These are phyloP conservation scores for Tricholoma terreum DNA, from an alignment of 768 basidiomycete genomes.

Conservation along the genomic window DNA sequence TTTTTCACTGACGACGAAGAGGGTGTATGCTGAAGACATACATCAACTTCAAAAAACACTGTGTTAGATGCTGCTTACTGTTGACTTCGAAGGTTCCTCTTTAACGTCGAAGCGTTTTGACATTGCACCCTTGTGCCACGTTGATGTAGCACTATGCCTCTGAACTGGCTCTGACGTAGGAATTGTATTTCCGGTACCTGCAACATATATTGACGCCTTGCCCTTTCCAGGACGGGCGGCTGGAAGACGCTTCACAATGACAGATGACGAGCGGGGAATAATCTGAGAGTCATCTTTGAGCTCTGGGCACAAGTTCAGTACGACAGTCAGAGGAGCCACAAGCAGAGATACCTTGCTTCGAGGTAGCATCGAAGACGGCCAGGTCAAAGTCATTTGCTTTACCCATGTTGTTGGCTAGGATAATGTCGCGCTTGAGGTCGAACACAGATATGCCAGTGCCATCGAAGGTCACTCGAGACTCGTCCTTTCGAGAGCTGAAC, in stretches of 20 bases:
- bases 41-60: conserved; percentile 3
- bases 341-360: conserved; percentile 75
- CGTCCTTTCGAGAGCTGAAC: conserved; percentile 93
- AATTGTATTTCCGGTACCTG: conserved; percentile 38
- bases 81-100: conserved; percentile 50
- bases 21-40: conserved; percentile 18
- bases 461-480: conserved; percentile 95
- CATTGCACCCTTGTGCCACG: conserved; percentile 75
- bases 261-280: conserved; percentile 92
- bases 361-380: conserved; percentile 75
- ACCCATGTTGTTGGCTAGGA: conserved; percentile 91
- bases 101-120: conserved; percentile 89
- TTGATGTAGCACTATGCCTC: conserved; percentile 30
- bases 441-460: conserved; percentile 99
- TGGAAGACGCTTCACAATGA: conserved; percentile 89
- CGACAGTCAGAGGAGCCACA: background rate
- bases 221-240: conserved; percentile 79
- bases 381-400: conserved; percentile 98
- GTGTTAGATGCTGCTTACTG: conserved; percentile 21
- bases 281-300: conserved; percentile 89
- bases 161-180: conserved; percentile 49
- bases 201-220: conserved; percentile 74
- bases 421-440: conserved; percentile 98
- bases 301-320: conserved; percentile 45
- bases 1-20: conserved; percentile 43